Evolutionary conservation across 2,329 filamentous ascomycete species (phyloP).

Genomic region (Aspergillus chevalieri): DNA sequence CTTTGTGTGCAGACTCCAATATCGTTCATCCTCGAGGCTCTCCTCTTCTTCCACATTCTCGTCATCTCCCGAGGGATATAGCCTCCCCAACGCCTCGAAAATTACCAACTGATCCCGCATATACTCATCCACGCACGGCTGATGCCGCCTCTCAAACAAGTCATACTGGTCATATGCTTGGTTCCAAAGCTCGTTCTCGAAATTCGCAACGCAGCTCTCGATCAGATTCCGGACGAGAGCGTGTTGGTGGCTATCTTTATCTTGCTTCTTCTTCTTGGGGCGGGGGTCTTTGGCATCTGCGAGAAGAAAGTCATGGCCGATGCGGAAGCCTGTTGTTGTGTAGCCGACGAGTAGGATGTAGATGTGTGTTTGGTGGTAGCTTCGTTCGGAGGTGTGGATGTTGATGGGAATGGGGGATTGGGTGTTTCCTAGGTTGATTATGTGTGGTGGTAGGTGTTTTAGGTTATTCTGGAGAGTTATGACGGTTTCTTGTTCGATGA

Average conservation of each 20-base stretch:
- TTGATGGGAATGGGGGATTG: slow-evolving; percentile 13
- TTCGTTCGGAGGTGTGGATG: slow-evolving; percentile 36
- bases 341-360: slow-evolving; percentile 54
- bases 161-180: slow-evolving; percentile 10
- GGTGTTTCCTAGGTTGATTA: neutral
- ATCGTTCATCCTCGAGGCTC: slow-evolving; percentile 20
- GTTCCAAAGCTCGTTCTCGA: slow-evolving; percentile 43
- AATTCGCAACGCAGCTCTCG: slow-evolving; percentile 34
- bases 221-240: too few species aligned
- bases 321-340: slow-evolving; percentile 40
- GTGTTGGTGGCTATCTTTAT: too few species aligned
- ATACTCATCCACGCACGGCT: slow-evolving; percentile 48
- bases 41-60: slow-evolving; percentile 10
- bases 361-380: slow-evolving; percentile 39
- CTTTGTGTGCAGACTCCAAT: slow-evolving; percentile 36
- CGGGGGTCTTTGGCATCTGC: neutral
- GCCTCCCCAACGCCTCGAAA: slow-evolving; percentile 51
- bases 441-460: too few species aligned
- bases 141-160: slow-evolving; percentile 6
- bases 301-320: slow-evolving; percentile 50
- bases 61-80: slow-evolving; percentile 1
- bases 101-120: slow-evolving; percentile 56
- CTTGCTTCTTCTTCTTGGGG: neutral
- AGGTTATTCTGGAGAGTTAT: slow-evolving; percentile 14
- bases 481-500: slow-evolving; percentile 15